phyloP scores from a whole-genome alignment of 1,139 yeast genomes.

The Geotrichum macrosporum region DNA sequence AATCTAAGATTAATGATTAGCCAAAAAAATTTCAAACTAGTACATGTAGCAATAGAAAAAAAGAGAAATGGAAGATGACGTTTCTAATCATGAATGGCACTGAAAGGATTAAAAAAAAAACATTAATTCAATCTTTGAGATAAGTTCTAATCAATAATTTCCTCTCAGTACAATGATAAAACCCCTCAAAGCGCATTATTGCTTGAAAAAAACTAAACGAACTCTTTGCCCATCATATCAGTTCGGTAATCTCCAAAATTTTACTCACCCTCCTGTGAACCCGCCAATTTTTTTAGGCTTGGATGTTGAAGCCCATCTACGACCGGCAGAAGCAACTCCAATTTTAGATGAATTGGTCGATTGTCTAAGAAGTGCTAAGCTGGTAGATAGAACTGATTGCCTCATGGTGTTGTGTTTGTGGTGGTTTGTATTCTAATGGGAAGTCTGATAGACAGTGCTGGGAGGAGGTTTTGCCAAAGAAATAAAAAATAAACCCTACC shows the following conservation, averaged over 20 bases:
- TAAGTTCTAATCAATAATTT: too few relatives aligned
- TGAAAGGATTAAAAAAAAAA: neutral
- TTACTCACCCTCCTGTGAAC: conserved; percentile 36
- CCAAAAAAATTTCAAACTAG: neutral
- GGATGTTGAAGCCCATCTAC: neutral
- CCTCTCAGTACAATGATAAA: too few relatives aligned
- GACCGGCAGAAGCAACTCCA: neutral
- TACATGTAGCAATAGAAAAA: neutral
- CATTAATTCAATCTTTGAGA: too few relatives aligned
- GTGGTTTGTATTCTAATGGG: neutral
- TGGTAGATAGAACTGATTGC: neutral
- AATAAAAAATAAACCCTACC: too few relatives aligned
- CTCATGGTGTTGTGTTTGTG: neutral
- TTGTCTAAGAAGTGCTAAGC: neutral
- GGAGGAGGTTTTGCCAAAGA: too few relatives aligned
- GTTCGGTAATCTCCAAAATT: too few relatives aligned
- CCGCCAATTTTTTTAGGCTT: conserved; percentile 32
- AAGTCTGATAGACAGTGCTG: too few relatives aligned
- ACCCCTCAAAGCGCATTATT: too few relatives aligned
- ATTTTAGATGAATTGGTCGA: too few relatives aligned
- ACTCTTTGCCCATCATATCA: too few relatives aligned
- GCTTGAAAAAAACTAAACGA: too few relatives aligned
- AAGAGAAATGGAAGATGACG: neutral
- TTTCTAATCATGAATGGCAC: neutral
- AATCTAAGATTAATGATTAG: conserved; percentile 40